A percentile compares a stretch with the other conserved stretches of the same genome.
Conservation (phyloP, 148 eudicot genomes). For the Nyssa sinensis region DNA sequence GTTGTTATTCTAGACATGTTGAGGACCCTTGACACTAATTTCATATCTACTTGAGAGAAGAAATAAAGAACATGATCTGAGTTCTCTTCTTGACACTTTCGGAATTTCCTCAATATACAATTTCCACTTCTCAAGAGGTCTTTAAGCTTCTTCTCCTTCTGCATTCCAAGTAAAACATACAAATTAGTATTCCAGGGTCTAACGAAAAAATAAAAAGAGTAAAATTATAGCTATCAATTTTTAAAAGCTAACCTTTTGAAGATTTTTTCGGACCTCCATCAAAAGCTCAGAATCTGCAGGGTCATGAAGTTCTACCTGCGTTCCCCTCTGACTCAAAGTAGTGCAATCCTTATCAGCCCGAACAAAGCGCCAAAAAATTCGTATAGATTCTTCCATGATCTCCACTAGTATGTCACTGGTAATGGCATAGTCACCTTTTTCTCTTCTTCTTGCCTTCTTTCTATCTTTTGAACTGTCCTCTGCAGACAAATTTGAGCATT, state of each 20-base stretch:
- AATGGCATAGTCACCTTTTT: conserved; percentile 45
- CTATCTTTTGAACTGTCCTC: conserved; percentile 59
- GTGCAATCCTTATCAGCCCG: conserved; percentile 59
- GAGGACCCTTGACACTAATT: conserved; percentile 64
- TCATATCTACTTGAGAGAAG: conserved; percentile 86
- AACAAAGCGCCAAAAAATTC: conserved; percentile 77
- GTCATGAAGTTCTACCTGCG: conserved; percentile 39
- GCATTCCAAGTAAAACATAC: conserved; percentile 22
- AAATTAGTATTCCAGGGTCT: not conserved
- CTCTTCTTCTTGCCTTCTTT: conserved; percentile 45
- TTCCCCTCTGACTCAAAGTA: conserved; percentile 18
- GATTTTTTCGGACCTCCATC: conserved; percentile 45
- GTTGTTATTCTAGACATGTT: conserved; percentile 73
- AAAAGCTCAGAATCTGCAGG: conserved; percentile 52
- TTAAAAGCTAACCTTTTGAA: conserved; percentile 54
- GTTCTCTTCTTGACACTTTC: conserved; percentile 38
- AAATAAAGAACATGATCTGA: conserved; percentile 59
- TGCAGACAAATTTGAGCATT: conserved; percentile 29
- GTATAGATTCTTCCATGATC: conserved; percentile 74
- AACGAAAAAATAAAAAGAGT: not conserved
- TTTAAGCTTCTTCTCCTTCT: conserved; percentile 79
- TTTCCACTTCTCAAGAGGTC: conserved; percentile 54
- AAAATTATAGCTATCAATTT: no score
- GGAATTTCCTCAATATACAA: conserved; percentile 58
- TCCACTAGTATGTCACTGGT: conserved; percentile 78